Evolutionary conservation across 2,329 filamentous ascomycete genomes (phyloP).

Genomic region (Aspergillus proliferans): DNA sequence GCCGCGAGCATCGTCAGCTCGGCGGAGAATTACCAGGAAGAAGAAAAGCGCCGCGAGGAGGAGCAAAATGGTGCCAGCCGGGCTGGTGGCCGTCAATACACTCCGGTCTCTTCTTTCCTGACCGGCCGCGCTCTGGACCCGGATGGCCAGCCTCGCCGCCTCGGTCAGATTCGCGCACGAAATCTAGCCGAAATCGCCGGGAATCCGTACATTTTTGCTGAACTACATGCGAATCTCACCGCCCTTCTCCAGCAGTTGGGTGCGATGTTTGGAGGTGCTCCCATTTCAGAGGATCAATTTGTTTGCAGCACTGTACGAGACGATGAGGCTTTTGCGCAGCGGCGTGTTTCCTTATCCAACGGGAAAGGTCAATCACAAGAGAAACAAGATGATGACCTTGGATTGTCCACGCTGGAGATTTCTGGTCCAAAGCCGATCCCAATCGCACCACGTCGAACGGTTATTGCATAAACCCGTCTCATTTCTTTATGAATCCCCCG

Average conservation of each 20-base stretch:
- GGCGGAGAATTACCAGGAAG: slow-evolving; percentile 40
- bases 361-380: slow-evolving; percentile 13
- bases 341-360: slow-evolving; percentile 18
- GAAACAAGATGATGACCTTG: slow-evolving; percentile 25
- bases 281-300: slow-evolving; percentile 37
- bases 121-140: slow-evolving; percentile 52
- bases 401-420: slow-evolving; percentile 27
- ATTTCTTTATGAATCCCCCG: neutral
- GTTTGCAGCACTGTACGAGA: slow-evolving; percentile 35
- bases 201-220: slow-evolving; percentile 53
- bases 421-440: slow-evolving; percentile 34
- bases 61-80: slow-evolving; percentile 20
- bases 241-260: slow-evolving; percentile 44
- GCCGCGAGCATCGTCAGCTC: slow-evolving; percentile 47
- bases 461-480: slow-evolving; percentile 26
- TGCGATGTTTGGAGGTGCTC: slow-evolving; percentile 39
- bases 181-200: slow-evolving; percentile 55
- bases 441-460: slow-evolving; percentile 29
- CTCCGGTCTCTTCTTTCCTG: slow-evolving; percentile 53
- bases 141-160: slow-evolving; percentile 48
- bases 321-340: slow-evolving; percentile 18
- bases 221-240: slow-evolving; percentile 51
- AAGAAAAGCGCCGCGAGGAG: slow-evolving; percentile 39
- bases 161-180: slow-evolving; percentile 49
- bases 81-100: slow-evolving; percentile 40